Evolutionary conservation across 768 basidiomycete species (phyloP).

Genomic region (Hirschioporus abietinus): DNA sequence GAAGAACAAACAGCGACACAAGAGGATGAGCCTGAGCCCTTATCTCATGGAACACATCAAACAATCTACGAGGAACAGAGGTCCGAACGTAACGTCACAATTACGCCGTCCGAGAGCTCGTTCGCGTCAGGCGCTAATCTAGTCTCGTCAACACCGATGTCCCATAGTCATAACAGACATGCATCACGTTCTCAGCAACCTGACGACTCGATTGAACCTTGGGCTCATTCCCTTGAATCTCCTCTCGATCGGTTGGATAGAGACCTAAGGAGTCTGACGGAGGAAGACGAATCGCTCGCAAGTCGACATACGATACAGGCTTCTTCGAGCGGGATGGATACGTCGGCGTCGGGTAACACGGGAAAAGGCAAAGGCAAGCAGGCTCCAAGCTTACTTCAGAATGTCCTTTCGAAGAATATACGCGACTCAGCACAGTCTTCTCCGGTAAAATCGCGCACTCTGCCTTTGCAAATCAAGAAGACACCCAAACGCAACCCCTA

Average conservation of each 20-base stretch:
- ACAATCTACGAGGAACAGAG: constrained; percentile 24
- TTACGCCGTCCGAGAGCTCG: constrained; percentile 56
- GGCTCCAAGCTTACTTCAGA: constrained; percentile 38
- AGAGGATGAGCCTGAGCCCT: constrained; percentile 10
- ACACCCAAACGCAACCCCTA: constrained; percentile 61
- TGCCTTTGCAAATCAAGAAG: constrained; percentile 55
- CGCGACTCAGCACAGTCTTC: constrained; percentile 14
- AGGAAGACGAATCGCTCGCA: constrained; percentile 29
- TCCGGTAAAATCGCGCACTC: constrained; percentile 21
- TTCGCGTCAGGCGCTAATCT: constrained; percentile 72
- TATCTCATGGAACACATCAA: constrained; percentile 17
- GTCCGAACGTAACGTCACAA: background rate
- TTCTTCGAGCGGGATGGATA: constrained; percentile 3
- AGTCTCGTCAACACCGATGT: constrained; percentile 65
- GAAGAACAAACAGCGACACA: constrained; percentile 39
- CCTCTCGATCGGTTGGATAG: constrained; percentile 65
- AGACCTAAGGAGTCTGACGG: constrained; percentile 52
- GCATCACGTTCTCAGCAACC: constrained; percentile 20
- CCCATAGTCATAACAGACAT: constrained; percentile 20
- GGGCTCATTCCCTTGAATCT: constrained; percentile 70
- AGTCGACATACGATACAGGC: background rate
- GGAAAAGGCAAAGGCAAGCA: constrained; percentile 39
- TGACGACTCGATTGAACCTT: constrained; percentile 46
- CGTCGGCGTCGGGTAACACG: constrained; percentile 16
- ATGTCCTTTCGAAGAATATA: constrained; percentile 45